Evolutionary conservation across 2,329 filamentous ascomycete species (phyloP).

Genomic region (Cucurbitaria berberidis): DNA sequence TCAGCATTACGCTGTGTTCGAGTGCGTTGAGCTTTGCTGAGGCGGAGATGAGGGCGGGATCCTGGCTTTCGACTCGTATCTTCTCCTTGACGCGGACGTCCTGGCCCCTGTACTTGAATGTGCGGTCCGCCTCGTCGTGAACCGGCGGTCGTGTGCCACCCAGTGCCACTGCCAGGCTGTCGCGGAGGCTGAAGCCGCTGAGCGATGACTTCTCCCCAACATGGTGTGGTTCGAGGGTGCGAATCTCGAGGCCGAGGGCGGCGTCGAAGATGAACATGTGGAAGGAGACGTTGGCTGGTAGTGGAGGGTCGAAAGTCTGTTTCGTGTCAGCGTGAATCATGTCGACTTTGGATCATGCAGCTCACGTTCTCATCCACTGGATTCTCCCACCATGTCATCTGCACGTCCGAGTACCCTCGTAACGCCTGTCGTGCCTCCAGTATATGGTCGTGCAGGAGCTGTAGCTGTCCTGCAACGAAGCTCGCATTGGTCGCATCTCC

Average conservation of each 20-base stretch:
- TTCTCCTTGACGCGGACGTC: constrained; percentile 90
- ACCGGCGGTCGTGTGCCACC: constrained; percentile 49
- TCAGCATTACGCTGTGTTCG: constrained; percentile 72
- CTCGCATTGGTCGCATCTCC: constrained; percentile 66
- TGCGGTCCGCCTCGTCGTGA: constrained; percentile 72
- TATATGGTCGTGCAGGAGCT: constrained; percentile 65
- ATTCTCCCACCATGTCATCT: constrained; percentile 62
- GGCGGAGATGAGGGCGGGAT: constrained; percentile 82
- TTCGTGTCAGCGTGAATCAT: constrained; percentile 3
- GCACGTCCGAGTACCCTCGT: constrained; percentile 60
- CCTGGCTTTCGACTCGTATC: constrained; percentile 84
- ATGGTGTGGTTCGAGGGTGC: constrained; percentile 66
- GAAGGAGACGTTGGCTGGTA: constrained; percentile 75
- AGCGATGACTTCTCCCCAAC: constrained; percentile 39
- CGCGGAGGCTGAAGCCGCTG: constrained; percentile 61
- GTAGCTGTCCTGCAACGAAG: constrained; percentile 65
- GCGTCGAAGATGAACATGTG: constrained; percentile 64
- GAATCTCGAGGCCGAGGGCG: constrained; percentile 66
- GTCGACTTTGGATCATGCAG: constrained; percentile 8
- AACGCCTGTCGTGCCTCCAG: constrained; percentile 65
- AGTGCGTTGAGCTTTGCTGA: constrained; percentile 83
- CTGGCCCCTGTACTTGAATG: constrained; percentile 71
- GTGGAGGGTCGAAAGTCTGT: constrained; percentile 65
- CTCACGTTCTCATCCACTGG: constrained; percentile 64
- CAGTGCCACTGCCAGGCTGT: constrained; percentile 58